Evolutionary conservation across 2,329 filamentous ascomycete genomes (phyloP).

Genomic region (Claviceps paspali): DNA sequence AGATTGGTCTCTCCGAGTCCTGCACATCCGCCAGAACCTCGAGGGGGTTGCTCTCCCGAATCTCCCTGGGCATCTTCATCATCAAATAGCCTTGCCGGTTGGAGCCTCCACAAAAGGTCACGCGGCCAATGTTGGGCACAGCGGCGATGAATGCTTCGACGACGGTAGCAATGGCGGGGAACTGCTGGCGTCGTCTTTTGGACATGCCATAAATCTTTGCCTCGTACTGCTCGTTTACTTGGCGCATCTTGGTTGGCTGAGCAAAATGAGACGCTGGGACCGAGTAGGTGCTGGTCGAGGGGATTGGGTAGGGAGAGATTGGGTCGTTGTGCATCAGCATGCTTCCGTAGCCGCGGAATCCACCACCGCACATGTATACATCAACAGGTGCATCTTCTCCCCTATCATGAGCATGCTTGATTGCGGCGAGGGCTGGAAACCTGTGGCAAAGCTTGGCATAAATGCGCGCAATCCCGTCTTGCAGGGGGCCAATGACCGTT

Average conservation of each 20-base stretch:
- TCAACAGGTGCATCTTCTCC: slow-evolving; percentile 34
- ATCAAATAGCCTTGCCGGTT: slow-evolving; percentile 75
- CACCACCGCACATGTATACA: slow-evolving; percentile 77
- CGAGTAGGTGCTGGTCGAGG: slow-evolving; percentile 66
- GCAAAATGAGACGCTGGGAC: slow-evolving; percentile 47
- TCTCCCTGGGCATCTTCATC: slow-evolving; percentile 43
- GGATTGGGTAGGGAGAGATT: slow-evolving; percentile 66
- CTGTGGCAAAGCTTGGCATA: slow-evolving; percentile 35
- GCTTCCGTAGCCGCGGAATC: slow-evolving; percentile 82
- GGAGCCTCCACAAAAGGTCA: slow-evolving; percentile 76
- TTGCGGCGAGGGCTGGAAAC: slow-evolving; percentile 33
- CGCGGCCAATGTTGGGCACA: slow-evolving; percentile 54
- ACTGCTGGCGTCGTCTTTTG: slow-evolving; percentile 61
- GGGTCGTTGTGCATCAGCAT: slow-evolving; percentile 67
- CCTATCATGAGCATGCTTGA: slow-evolving; percentile 20
- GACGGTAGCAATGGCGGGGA: slow-evolving; percentile 68
- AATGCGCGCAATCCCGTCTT: slow-evolving; percentile 40
- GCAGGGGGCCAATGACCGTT: slow-evolving; percentile 38
- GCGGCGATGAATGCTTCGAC: slow-evolving; percentile 58
- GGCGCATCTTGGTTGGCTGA: slow-evolving; percentile 34
- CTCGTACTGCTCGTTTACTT: slow-evolving; percentile 31
- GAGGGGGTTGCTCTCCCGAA: slow-evolving; percentile 53
- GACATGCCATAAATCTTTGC: slow-evolving; percentile 63
- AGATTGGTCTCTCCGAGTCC: slow-evolving; percentile 13
- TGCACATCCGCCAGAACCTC: slow-evolving; percentile 17